Evolutionary conservation across 495 filamentous ascomycete genomes (phyloP).

Genomic region (Platismatia glauca): DNA sequence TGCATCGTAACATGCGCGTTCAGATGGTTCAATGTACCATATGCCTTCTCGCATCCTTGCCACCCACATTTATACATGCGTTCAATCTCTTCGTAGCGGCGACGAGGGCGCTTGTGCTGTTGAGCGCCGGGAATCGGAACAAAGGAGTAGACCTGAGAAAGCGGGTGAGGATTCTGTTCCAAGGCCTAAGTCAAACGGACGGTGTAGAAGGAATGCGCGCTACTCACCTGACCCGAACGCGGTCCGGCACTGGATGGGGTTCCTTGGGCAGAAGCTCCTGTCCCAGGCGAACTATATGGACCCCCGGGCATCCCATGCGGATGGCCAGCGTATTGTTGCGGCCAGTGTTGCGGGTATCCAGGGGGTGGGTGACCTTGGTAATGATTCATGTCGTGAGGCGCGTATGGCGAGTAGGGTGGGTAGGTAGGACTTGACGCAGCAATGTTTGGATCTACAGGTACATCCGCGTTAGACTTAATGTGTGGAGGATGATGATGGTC

Average conservation of each 20-base stretch:
- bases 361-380: constrained; percentile 45
- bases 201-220: constrained; percentile 20
- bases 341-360: constrained; percentile 63
- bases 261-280: constrained; percentile 50
- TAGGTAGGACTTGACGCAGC: constrained; percentile 88
- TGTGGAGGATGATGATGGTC: constrained; percentile 56
- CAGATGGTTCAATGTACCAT: constrained; percentile 90
- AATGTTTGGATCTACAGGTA: constrained; percentile 98
- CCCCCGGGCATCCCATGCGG: constrained; percentile 53
- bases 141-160: constrained; percentile 86
- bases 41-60: constrained; percentile 97
- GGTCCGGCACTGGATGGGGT: constrained; percentile 51
- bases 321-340: constrained; percentile 59
- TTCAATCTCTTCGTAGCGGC: constrained; percentile 97
- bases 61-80: constrained; percentile 99
- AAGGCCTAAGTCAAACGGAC: constrained; percentile 24
- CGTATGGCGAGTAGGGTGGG: constrained; percentile 79
- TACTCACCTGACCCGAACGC: constrained; percentile 66
- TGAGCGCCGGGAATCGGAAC: constrained; percentile 96
- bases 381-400: constrained; percentile 76
- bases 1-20: constrained; percentile 99
- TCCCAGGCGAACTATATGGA: constrained; percentile 52
- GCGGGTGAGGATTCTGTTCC: constrained; percentile 37
- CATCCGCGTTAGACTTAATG: constrained; percentile 86
- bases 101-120: constrained; percentile 91